Percentiles rank a stretch among this genome's conserved stretches.
These are phyloP conservation scores for Nyssa sinensis DNA, from an alignment of 148 eudicot species.

Conservation along the genomic window DNA sequence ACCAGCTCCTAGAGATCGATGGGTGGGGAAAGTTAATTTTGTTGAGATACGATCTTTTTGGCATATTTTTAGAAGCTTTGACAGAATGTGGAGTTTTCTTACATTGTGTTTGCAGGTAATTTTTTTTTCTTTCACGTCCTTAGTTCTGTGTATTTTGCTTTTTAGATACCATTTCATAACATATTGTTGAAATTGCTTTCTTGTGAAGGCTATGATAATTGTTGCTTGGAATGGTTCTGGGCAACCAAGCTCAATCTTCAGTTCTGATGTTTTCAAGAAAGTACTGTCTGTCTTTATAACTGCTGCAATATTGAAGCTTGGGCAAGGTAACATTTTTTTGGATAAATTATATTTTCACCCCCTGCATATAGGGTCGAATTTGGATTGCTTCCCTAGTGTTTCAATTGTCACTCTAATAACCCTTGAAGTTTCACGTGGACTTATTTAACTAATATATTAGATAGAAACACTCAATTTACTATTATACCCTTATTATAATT, in stretches of 20 bases:
- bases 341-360: background rate
- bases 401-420: too few species aligned
- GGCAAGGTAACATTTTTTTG: slow-evolving; percentile 73
- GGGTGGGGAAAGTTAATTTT: slow-evolving; percentile 97
- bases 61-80: slow-evolving; percentile 97
- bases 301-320: slow-evolving; percentile 93
- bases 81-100: slow-evolving; percentile 96
- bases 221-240: slow-evolving; percentile 96
- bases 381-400: too few species aligned
- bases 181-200: slow-evolving; percentile 6
- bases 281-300: slow-evolving; percentile 91
- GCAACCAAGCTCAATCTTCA: slow-evolving; percentile 63
- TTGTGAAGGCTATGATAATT: slow-evolving; percentile 90
- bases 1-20: slow-evolving; percentile 48
- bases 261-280: slow-evolving; percentile 63
- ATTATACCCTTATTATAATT: too few species aligned
- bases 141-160: background rate
- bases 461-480: too few species aligned
- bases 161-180: background rate
- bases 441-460: too few species aligned
- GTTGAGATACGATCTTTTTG: slow-evolving; percentile 94
- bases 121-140: background rate
- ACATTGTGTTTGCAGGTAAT: slow-evolving; percentile 88
- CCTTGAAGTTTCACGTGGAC: too few species aligned
- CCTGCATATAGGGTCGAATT: too few species aligned